These are phyloP conservation scores for Dysphania ambrosioides DNA, from an alignment of 148 eudicot genomes.

Conservation along the genomic window DNA sequence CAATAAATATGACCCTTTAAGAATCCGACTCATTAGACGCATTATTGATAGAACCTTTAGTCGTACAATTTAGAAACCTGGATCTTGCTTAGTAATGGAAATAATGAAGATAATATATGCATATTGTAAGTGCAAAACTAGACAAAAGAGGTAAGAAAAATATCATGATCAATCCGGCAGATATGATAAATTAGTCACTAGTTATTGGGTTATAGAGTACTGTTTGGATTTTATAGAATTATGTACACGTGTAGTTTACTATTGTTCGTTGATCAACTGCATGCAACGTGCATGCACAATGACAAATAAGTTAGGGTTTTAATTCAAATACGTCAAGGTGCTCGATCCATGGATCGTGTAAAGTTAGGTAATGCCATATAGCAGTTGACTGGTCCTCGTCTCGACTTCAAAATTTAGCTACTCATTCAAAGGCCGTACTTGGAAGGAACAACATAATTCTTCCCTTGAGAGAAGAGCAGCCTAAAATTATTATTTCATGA, in stretches of 20 bases:
- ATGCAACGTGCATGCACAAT: conserved; percentile 13
- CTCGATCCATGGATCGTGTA: background rate
- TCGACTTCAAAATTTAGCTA: too few species aligned
- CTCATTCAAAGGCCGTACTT: background rate
- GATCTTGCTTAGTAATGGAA: background rate
- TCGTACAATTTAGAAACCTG: conserved; percentile 10
- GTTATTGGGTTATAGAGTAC: background rate
- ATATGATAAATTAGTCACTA: conserved; percentile 1
- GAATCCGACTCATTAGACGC: too few species aligned
- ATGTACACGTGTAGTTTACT: too few species aligned
- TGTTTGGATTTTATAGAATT: background rate
- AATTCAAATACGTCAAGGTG: background rate
- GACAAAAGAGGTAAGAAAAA: background rate
- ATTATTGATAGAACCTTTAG: too few species aligned
- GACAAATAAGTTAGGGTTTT: conserved; percentile 5
- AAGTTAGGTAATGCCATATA: conserved; percentile 6
- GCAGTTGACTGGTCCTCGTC: background rate
- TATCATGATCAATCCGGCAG: background rate
- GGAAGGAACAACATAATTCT: background rate
- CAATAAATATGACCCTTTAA: too few species aligned
- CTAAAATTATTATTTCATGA: too few species aligned
- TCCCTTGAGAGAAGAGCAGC: too few species aligned
- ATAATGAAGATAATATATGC: background rate
- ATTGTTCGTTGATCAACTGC: background rate
- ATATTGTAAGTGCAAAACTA: background rate